Evolutionary conservation across 2,329 filamentous ascomycete genomes (phyloP), one percentile per base, ranked within the genome.

Genomic region (Massarina eburnea): DNA sequence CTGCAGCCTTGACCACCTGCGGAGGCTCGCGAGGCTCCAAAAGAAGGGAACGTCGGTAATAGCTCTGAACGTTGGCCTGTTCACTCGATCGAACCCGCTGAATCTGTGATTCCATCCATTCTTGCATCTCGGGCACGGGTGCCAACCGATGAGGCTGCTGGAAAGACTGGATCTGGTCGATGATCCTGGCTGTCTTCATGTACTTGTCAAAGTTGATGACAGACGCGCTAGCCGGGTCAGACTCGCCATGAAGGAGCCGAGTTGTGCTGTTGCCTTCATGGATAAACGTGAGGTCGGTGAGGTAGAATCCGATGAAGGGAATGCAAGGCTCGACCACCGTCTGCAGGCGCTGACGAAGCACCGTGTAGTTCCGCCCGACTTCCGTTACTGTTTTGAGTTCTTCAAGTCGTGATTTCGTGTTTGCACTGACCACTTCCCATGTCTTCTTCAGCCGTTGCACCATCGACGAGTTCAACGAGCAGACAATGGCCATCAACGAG

Each of bases 201-300:
- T 97, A 91, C 74, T 97, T 97, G 77, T 97, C 92, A 61, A 96
- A 97, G 73, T 99, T 99, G 78, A 99, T 90, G 24, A 97, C 89
- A 0, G 84, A 83, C 60, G 89, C 80, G 22, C 84, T 80, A n/a
- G 88, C 82, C 12, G 77, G 76, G 6, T 77, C 75, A 27, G 73
- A 70, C n/a, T 53, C 73, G 46, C 66, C 79, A 64, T 82, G 82
- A 17, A 95, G 81, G 59, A 86, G 86, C 61, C 92, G 89, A 2
- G 86, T 91, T 4, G 89, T 83, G 26, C 89, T 88, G 69, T 97
- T 97, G 51, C 94, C 94, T 54, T 92, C 91, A 65, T 97, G 91
- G 43, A 96, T 87, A 71, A 99, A 97, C 0, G 91, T 96, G 29
- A 99, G 77, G 66, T 99, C 94, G 0, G 94, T 99, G 30, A 99